These are phyloP conservation scores for Tetrahymena borealis DNA, from an alignment of 73 alveolate species.

Conservation along the genomic window DNA sequence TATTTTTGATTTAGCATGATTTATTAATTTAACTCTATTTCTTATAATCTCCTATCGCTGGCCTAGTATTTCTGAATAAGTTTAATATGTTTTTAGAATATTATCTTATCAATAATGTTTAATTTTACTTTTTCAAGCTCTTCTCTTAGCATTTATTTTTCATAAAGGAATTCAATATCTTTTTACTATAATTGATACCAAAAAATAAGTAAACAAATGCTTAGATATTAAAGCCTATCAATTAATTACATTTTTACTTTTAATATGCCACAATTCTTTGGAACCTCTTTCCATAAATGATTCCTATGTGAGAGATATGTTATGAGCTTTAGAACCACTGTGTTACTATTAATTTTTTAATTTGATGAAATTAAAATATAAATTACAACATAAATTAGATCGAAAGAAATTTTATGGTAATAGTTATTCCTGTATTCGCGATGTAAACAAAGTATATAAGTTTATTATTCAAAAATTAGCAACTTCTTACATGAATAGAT, in stretches of 20 bases:
- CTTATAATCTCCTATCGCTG: background rate
- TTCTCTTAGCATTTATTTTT: background rate
- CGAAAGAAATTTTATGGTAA: background rate
- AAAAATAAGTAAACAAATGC: background rate
- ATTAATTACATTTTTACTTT: background rate
- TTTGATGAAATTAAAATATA: too few relatives aligned
- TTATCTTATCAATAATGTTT: background rate
- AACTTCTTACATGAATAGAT: background rate
- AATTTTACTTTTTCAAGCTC: background rate
- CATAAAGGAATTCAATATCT: background rate
- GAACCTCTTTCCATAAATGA: background rate
- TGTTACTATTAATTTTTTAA: too few relatives aligned
- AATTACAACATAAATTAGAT: too few relatives aligned
- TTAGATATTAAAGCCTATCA: background rate
- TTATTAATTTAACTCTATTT: background rate
- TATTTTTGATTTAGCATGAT: background rate
- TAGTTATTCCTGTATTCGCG: background rate
- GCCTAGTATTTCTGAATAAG: background rate
- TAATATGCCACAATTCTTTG: background rate
- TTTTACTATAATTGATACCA: background rate
- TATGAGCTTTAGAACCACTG: background rate
- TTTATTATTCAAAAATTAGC: background rate
- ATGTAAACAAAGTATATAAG: background rate
- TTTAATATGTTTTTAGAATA: background rate
- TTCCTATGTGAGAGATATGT: background rate